Evolutionary conservation across 352 stramenopile genomes (phyloP).

Genomic region (Globisporangium megalacanthum): DNA sequence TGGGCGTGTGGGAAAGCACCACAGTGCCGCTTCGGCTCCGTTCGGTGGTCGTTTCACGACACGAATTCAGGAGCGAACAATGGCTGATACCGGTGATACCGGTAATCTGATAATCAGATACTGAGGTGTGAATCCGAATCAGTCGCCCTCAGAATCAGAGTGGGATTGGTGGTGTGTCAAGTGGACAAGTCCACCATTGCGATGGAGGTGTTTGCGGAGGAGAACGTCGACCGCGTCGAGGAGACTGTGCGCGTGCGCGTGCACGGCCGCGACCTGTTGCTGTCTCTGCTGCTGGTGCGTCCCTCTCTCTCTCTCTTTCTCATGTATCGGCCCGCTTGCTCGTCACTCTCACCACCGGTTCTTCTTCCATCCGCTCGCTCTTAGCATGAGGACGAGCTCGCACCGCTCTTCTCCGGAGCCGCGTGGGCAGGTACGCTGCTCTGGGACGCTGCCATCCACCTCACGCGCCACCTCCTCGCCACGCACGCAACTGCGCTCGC

Average conservation of each 20-base stretch:
- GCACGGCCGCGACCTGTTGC: conserved; percentile 39
- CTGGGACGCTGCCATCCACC: conserved; percentile 79
- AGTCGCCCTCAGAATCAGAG: too few species aligned
- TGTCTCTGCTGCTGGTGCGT: conserved; percentile 62
- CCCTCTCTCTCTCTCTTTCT: conserved; percentile 14
- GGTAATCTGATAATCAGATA: too few species aligned
- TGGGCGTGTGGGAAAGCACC: too few species aligned
- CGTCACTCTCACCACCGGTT: background rate
- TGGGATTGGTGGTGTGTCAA: too few species aligned
- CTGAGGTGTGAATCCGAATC: too few species aligned
- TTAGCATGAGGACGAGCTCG: conserved; percentile 84
- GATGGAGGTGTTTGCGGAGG: conserved; percentile 45
- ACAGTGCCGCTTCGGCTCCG: too few species aligned
- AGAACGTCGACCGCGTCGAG: conserved; percentile 56
- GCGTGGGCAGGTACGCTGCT: conserved; percentile 91
- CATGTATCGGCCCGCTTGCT: background rate
- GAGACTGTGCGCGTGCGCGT: conserved; percentile 50
- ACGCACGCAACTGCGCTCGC: conserved; percentile 37
- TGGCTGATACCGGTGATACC: too few species aligned
- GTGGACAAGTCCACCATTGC: too few species aligned
- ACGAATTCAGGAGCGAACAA: too few species aligned
- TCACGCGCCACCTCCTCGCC: conserved; percentile 47
- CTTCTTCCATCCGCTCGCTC: too few species aligned
- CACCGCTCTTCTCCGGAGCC: conserved; percentile 90
- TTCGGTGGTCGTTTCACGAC: too few species aligned